phyloP scores from a whole-genome alignment of 495 filamentous ascomycete species.

The Penicillium mononematosum region DNA sequence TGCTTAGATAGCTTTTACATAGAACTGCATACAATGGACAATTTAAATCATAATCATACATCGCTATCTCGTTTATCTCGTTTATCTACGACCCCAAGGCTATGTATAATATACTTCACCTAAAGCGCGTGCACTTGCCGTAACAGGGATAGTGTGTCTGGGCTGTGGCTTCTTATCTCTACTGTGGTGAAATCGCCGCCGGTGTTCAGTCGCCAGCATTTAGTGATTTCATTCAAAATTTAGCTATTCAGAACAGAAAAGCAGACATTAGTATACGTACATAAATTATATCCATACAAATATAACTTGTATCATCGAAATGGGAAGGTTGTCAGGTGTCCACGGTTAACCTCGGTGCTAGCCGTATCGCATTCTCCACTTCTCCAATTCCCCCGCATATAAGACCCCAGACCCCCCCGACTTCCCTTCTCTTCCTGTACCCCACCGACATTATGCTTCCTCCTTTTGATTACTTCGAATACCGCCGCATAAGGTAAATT shows the following conservation, averaged over 20 bases:
- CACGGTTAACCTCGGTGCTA: slow-evolving; percentile 9
- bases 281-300: neutral
- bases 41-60: neutral
- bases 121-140: slow-evolving; percentile 5
- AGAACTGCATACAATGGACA: neutral
- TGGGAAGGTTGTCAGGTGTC: slow-evolving; percentile 11
- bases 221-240: neutral
- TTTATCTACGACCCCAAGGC: neutral
- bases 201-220: neutral
- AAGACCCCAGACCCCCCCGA: slow-evolving; percentile 28
- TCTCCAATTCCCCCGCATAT: slow-evolving; percentile 26
- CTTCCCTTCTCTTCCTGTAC: slow-evolving; percentile 8
- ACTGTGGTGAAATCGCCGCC: neutral
- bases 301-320: neutral
- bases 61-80: neutral
- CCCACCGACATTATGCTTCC: slow-evolving; percentile 46
- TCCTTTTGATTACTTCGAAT: slow-evolving; percentile 60
- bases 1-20: neutral
- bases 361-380: slow-evolving; percentile 23
- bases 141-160: neutral
- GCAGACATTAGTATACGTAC: neutral
- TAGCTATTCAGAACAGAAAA: neutral
- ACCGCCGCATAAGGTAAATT: slow-evolving; percentile 53
- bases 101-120: neutral
- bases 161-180: neutral